Percentiles rank a stretch among this genome's conserved stretches.
phyloP scores from a whole-genome alignment of 805 yeast genomes.

The Candida cerambycidarum region DNA sequence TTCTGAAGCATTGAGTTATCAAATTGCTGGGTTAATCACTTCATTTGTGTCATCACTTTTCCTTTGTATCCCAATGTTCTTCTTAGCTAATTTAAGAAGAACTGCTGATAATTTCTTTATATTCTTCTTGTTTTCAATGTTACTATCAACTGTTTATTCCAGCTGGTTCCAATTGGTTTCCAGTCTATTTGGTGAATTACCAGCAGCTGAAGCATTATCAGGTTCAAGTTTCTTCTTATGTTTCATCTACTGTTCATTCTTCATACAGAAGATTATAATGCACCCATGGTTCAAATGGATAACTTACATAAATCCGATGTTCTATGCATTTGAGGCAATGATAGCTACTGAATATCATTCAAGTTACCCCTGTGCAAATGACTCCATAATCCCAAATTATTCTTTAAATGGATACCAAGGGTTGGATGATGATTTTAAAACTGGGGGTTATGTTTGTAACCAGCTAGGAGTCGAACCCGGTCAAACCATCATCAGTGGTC shows the following conservation, averaged over 20 bases:
- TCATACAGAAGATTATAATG: conserved; percentile 40
- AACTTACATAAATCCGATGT: conserved; percentile 40
- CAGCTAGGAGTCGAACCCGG: conserved; percentile 63
- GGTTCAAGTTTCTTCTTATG: conserved; percentile 37
- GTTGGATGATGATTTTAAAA: conserved; percentile 17
- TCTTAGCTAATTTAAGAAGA: conserved; percentile 47
- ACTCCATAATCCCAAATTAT: conserved; percentile 50
- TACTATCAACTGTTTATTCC: conserved; percentile 36
- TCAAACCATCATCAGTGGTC: conserved; percentile 53
- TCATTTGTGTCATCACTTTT: conserved; percentile 38
- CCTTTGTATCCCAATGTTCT: conserved; percentile 36
- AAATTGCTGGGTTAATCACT: conserved; percentile 60
- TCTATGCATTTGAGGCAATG: conserved; percentile 53
- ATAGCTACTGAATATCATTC: conserved; percentile 64
- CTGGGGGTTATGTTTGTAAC: conserved; percentile 48
- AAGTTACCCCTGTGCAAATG: conserved; percentile 34
- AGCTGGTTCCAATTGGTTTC: conserved; percentile 40
- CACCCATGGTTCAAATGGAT: conserved; percentile 66
- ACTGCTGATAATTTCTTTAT: conserved; percentile 32
- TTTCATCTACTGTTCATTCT: conserved; percentile 54
- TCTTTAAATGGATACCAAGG: conserved; percentile 26
- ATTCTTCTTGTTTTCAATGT: conserved; percentile 29
- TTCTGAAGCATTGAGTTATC: conserved; percentile 64
- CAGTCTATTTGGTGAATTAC: conserved; percentile 40
- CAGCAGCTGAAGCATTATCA: conserved; percentile 30